Percentiles rank a stretch among this genome's conserved stretches.
Conservation (phyloP, 148 eudicot species). For the Chenopodium formosanum region DNA sequence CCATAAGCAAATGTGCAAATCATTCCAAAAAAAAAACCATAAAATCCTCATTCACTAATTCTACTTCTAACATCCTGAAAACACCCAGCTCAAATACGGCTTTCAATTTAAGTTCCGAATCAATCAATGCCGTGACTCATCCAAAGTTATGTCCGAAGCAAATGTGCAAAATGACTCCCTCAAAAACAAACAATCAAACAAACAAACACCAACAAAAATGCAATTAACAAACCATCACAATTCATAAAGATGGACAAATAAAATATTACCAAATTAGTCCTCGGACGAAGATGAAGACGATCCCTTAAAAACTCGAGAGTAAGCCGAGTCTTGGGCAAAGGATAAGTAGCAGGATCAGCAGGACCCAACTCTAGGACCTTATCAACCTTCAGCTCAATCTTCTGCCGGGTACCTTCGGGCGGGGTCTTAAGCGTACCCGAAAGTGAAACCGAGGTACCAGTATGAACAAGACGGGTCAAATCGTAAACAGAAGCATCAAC, state of each 20-base stretch:
- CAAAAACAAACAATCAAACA: no score
- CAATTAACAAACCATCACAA: background rate
- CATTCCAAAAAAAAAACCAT: no score
- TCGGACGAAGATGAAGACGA: slow-evolving; percentile 68
- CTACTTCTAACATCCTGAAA: no score
- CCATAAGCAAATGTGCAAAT: no score
- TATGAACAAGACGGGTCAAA: slow-evolving; percentile 38
- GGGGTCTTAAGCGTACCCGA: slow-evolving; percentile 58
- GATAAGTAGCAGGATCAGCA: slow-evolving; percentile 71
- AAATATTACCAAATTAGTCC: slow-evolving; percentile 63
- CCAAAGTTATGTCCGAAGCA: no score
- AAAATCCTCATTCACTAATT: no score
- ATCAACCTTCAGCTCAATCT: slow-evolving; percentile 59
- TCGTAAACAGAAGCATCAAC: slow-evolving; percentile 42
- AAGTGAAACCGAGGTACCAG: slow-evolving; percentile 63
- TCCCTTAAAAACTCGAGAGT: slow-evolving; percentile 79
- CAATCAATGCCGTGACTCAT: no score
- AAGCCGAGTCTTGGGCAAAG: slow-evolving; percentile 70
- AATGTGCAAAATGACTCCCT: no score
- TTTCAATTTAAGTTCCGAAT: no score
- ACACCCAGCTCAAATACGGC: no score
- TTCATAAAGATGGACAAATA: background rate
- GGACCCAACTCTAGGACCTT: slow-evolving; percentile 52
- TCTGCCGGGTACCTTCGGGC: slow-evolving; percentile 62
- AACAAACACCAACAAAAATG: background rate